These are phyloP conservation scores for Thalassiosira profunda DNA, from an alignment of 108 stramenopile genomes.

Conservation along the genomic window DNA sequence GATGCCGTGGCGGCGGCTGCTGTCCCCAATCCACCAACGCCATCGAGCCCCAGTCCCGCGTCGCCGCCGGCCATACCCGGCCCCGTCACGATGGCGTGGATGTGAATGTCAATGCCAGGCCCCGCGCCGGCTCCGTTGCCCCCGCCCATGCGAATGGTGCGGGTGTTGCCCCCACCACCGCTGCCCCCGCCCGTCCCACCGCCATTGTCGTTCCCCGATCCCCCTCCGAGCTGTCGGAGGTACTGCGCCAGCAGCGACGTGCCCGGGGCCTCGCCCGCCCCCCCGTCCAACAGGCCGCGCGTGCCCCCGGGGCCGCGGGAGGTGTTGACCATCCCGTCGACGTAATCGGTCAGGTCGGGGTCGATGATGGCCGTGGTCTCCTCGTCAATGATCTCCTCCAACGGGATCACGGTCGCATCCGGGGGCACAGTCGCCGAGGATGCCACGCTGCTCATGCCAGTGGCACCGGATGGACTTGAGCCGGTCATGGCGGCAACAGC, in stretches of 20 bases:
- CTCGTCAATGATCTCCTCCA: not conserved
- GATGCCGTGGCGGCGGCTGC: conserved; percentile 15
- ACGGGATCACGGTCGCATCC: not conserved
- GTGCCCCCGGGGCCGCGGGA: conserved; percentile 52
- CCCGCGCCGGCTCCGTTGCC: conserved; percentile 23
- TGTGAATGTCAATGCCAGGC: conserved; percentile 91
- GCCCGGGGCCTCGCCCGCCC: conserved; percentile 16
- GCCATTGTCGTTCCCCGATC: not conserved
- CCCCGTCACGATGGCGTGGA: conserved; percentile 89
- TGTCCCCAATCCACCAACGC: conserved; percentile 29
- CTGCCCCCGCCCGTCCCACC: conserved; percentile 2
- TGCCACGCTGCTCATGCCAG: too few relatives aligned
- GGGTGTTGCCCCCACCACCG: conserved; percentile 14
- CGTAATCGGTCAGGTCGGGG: conserved; percentile 83
- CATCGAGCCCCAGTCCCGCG: conserved; percentile 38
- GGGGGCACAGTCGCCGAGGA: not conserved
- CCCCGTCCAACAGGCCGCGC: conserved; percentile 14
- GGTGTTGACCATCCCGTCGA: conserved; percentile 81
- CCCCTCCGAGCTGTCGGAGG: conserved; percentile 20
- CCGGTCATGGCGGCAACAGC: too few relatives aligned
- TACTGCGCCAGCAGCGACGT: conserved; percentile 40
- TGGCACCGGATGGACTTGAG: too few relatives aligned
- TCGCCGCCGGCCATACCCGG: conserved; percentile 53
- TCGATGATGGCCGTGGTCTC: conserved; percentile 37
- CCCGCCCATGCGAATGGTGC: conserved; percentile 40